Conservation (phyloP, 2,329 filamentous ascomycete genomes). For the Venturia effusa region DNA sequence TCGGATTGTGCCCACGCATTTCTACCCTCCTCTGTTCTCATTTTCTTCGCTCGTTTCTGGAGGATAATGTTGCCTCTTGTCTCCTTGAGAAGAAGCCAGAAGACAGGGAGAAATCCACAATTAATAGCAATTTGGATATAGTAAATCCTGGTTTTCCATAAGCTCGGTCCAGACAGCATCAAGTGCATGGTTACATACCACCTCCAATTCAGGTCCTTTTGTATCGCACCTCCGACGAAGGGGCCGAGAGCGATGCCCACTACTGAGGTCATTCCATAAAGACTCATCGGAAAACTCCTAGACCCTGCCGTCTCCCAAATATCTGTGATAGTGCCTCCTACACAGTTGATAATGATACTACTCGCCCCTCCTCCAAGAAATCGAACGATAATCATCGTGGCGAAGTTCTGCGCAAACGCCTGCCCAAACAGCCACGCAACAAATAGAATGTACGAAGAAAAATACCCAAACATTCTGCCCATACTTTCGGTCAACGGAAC, state of each 20-base stretch:
- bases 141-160: not conserved
- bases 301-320: constrained; percentile 24
- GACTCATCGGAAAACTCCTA: constrained; percentile 23
- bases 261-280: constrained; percentile 26
- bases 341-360: constrained; percentile 24
- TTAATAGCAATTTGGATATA: constrained; percentile 21
- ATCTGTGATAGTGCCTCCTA: constrained; percentile 26
- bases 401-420: constrained; percentile 27
- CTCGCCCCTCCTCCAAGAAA: constrained; percentile 29
- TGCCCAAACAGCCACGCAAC: constrained; percentile 28
- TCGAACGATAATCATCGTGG: constrained; percentile 25
- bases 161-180: not conserved
- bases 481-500: constrained; percentile 28
- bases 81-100: constrained; percentile 32
- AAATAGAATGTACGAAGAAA: constrained; percentile 24
- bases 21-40: not conserved
- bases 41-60: constrained; percentile 18
- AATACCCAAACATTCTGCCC: constrained; percentile 23
- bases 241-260: constrained; percentile 25
- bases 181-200: constrained; percentile 13
- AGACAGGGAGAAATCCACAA: constrained; percentile 30
- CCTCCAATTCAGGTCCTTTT: constrained; percentile 23
- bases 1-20: not conserved
- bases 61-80: constrained; percentile 18
- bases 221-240: constrained; percentile 24